Conservation (phyloP, 306 rosid genomes). For the Astragalus glycyphyllos region DNA sequence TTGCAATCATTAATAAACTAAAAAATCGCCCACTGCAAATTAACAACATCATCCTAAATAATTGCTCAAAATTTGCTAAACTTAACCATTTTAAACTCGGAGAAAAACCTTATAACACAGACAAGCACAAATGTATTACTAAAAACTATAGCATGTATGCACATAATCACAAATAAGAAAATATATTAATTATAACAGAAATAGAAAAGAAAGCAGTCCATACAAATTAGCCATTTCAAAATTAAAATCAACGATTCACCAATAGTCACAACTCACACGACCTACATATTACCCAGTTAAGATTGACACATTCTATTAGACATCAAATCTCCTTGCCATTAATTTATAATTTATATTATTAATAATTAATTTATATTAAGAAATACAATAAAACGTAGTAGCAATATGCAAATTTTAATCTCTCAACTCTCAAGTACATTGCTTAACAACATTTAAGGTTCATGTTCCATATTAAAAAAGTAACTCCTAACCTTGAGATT, state of each 20-base stretch:
- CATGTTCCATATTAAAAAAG: constrained; percentile 14
- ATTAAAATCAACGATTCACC: constrained; percentile 18
- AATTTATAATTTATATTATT: neutral
- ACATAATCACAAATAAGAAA: constrained; percentile 8
- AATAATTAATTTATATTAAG: neutral
- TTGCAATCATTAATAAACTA: constrained; percentile 9
- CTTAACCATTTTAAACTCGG: neutral
- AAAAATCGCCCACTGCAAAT: constrained; percentile 1
- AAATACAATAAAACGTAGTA: constrained; percentile 15
- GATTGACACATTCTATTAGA: constrained; percentile 21
- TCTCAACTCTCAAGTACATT: constrained; percentile 25
- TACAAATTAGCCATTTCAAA: neutral
- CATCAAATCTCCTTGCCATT: neutral
- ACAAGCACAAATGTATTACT: neutral
- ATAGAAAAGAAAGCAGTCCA: constrained; percentile 2
- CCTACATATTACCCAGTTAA: constrained; percentile 7
- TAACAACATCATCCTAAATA: neutral
- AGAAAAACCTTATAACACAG: neutral
- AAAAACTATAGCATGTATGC: constrained; percentile 2
- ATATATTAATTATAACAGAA: neutral
- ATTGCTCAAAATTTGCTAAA: constrained; percentile 8
- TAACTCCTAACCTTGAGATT: constrained; percentile 77
- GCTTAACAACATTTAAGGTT: constrained; percentile 13
- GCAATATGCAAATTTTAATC: constrained; percentile 12
- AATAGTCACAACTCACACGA: constrained; percentile 21